Evolutionary conservation across 2,329 filamentous ascomycete species (phyloP).

Genomic region (Epichloe elymi): DNA sequence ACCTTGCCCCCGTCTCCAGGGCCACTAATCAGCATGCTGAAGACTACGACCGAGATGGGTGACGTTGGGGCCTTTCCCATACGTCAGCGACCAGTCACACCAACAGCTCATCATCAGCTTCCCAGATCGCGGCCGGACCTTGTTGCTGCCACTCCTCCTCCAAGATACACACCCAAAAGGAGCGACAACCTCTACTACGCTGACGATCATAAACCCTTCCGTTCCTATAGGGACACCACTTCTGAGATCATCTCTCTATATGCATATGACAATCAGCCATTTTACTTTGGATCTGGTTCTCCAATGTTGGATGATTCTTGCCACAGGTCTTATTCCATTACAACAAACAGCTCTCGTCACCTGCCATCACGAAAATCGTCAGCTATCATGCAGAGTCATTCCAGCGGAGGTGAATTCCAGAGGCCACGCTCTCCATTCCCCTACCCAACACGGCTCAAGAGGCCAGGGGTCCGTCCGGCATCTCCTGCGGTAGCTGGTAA

Average conservation of each 20-base stretch:
- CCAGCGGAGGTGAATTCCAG: slow-evolving; percentile 28
- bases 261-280: slow-evolving; percentile 34
- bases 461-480: slow-evolving; percentile 35
- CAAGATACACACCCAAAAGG: slow-evolving; percentile 16
- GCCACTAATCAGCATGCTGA: slow-evolving; percentile 50
- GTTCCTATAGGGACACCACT: slow-evolving; percentile 36
- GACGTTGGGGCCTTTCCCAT: slow-evolving; percentile 50
- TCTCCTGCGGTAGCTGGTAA: slow-evolving; percentile 37
- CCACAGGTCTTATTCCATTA: slow-evolving; percentile 41
- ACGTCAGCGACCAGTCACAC: slow-evolving; percentile 18
- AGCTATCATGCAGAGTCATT: slow-evolving; percentile 33
- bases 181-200: slow-evolving; percentile 19
- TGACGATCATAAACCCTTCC: slow-evolving; percentile 31
- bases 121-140: slow-evolving; percentile 17
- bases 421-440: slow-evolving; percentile 46
- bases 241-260: slow-evolving; percentile 46
- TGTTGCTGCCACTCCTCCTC: slow-evolving; percentile 15
- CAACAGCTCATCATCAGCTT: slow-evolving; percentile 15
- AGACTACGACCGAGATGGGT: slow-evolving; percentile 52
- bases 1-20: slow-evolving; percentile 34
- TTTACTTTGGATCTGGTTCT: slow-evolving; percentile 28
- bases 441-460: slow-evolving; percentile 43
- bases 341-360: slow-evolving; percentile 33
- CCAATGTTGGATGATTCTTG: slow-evolving; percentile 32
- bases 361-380: slow-evolving; percentile 35